Evolutionary conservation across 129 eudicot genomes (phyloP).

Genomic region (Escallonia rubra): DNA sequence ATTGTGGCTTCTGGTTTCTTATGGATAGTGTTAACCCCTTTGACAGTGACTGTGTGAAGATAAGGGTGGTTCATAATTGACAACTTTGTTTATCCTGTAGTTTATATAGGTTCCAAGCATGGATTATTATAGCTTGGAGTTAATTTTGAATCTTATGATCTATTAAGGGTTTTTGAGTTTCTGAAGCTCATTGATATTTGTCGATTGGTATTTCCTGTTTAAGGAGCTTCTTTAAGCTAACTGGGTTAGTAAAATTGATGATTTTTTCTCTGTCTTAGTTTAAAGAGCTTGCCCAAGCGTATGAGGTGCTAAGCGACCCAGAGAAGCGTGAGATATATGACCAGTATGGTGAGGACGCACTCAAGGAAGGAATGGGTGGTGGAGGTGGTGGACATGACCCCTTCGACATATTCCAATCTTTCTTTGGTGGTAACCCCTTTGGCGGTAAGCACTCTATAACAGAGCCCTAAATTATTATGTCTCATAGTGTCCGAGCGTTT

Average conservation of each 20-base stretch:
- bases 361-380: conserved; percentile 87
- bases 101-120: too few species aligned
- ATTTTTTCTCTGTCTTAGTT: conserved; percentile 36
- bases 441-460: conserved; percentile 36
- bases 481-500: background rate
- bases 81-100: too few species aligned
- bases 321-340: conserved; percentile 87
- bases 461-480: background rate
- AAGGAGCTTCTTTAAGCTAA: background rate
- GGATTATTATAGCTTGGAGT: too few species aligned
- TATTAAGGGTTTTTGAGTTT: background rate
- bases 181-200: too few species aligned
- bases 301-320: conserved; percentile 76
- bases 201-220: background rate
- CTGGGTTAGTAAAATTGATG: background rate
- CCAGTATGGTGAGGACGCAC: conserved; percentile 84
- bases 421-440: conserved; percentile 63
- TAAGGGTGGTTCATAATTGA: too few species aligned
- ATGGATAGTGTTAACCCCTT: too few species aligned
- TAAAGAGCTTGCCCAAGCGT: conserved; percentile 79
- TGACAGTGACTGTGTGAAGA: too few species aligned
- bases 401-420: conserved; percentile 72
- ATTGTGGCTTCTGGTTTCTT: too few species aligned
- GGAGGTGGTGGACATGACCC: conserved; percentile 78
- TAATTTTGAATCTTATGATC: background rate